Evolutionary conservation across 164 flowering plant species (phyloP), one percentile per base, ranked within the genome.

Genomic region (Nymphaea thermarum): DNA sequence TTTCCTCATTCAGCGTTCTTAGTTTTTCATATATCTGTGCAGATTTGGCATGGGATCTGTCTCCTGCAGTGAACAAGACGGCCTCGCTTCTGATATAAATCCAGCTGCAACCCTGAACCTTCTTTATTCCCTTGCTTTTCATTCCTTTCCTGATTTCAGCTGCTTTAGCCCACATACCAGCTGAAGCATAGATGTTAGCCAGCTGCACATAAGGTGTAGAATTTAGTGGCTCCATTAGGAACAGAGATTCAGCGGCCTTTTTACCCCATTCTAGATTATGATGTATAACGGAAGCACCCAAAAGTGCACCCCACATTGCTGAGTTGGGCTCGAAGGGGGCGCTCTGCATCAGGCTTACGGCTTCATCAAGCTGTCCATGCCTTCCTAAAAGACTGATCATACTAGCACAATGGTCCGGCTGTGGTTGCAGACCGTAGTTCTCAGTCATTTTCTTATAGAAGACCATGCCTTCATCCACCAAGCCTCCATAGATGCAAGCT

Each of bases 211-310:
- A 62, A 17, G 64, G 41, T 61, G 72, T 75, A 43, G 71, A 11
- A 16, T 72, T 69, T 42, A 62, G 11, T 5, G 77, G 77, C 67
- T 76, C 76, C 66, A 71, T 25, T 18, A 66, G 43, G 43, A 74
- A 68, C 17, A 77, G 74, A 60, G 64, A 43, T 62, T 60, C 57
- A 4, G 73, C 74, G 5, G 77, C 76, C 47, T 59, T 44, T 47
- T 60, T 62, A 4, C 70, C 80, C 12, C 68, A 51, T 60, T 71
- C 75, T 2, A 41, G 64, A 25, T 68, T 44, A 4, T 68, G 66
- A 43, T 74, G 73, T 4, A 67, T 68, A n/a, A 71, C 55, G 15
- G 76, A 73, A 43, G 76, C 79, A 60, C 77, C 76, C 11, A 77
- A 71, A 64, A 77, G 44, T 6, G 79, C 71, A 63, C 74, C 65